Evolutionary conservation across 2,329 filamentous ascomycete species (phyloP).

Genomic region (Cladorrhinum sp.): DNA sequence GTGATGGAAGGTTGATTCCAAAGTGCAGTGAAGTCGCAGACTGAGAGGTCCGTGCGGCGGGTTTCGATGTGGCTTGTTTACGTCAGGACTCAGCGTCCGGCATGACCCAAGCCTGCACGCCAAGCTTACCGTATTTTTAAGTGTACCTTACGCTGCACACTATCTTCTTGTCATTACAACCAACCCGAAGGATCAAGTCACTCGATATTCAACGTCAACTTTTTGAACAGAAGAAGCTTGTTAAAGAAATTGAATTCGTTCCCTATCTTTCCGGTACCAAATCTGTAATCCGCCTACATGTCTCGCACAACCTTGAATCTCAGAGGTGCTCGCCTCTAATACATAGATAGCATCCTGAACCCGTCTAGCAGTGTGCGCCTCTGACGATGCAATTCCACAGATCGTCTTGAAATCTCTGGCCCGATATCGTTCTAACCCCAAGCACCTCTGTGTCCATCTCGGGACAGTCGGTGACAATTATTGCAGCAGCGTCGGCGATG

Average conservation of each 20-base stretch:
- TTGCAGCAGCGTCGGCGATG: background rate
- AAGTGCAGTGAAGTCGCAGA: background rate
- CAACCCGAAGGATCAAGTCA: too few species aligned
- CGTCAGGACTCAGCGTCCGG: background rate
- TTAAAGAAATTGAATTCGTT: too few species aligned
- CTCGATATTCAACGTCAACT: too few species aligned
- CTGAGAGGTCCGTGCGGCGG: background rate
- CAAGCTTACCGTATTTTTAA: too few species aligned
- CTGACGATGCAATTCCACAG: constrained; percentile 8
- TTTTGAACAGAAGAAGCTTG: too few species aligned
- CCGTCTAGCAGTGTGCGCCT: background rate
- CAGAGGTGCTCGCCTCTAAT: too few species aligned
- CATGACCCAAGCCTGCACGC: background rate
- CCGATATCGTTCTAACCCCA: background rate
- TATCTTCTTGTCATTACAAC: too few species aligned
- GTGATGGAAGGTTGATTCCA: background rate
- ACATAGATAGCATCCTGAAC: too few species aligned
- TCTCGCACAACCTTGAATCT: background rate
- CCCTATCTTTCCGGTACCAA: too few species aligned
- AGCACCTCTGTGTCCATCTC: background rate
- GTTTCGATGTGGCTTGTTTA: background rate
- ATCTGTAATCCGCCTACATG: too few species aligned
- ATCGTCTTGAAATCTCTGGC: background rate
- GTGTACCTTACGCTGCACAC: too few species aligned
- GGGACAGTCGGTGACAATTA: background rate